These are phyloP conservation scores for Macrocybe gigantea DNA, from an alignment of 768 basidiomycete species.

Conservation along the genomic window DNA sequence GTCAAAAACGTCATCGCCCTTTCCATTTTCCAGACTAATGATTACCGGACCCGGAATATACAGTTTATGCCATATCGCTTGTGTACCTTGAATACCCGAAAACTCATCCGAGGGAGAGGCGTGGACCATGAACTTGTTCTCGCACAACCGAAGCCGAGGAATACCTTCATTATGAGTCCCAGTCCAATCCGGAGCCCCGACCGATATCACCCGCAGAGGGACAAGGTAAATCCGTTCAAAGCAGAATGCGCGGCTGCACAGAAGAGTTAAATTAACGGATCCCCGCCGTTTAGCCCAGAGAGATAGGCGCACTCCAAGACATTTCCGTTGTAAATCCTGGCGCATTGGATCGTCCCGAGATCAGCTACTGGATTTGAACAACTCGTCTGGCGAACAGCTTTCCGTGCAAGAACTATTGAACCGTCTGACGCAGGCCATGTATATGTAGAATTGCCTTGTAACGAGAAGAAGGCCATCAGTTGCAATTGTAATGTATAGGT, in stretches of 20 bases:
- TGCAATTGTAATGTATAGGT: too few relatives aligned
- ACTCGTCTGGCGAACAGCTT: not conserved
- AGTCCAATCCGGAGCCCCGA: not conserved
- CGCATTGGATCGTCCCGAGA: slow-evolving; percentile 5
- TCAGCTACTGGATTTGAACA: not conserved
- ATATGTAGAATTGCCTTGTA: too few relatives aligned
- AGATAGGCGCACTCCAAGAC: slow-evolving; percentile 12
- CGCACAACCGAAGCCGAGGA: not conserved
- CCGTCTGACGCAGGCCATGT: too few relatives aligned
- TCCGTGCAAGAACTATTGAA: not conserved
- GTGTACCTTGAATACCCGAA: slow-evolving; percentile 51
- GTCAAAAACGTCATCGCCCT: not conserved
- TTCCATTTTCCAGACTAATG: slow-evolving; percentile 2
- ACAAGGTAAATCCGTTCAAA: slow-evolving; percentile 1
- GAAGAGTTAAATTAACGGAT: not conserved
- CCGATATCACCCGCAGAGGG: not conserved
- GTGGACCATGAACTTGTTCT: slow-evolving; percentile 31
- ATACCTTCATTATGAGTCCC: slow-evolving; percentile 2
- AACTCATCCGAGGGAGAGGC: slow-evolving; percentile 42
- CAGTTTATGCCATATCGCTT: slow-evolving; percentile 40
- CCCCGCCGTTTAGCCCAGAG: slow-evolving; percentile 6
- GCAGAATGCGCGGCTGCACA: too few relatives aligned
- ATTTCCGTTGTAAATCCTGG: slow-evolving; percentile 5
- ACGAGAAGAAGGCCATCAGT: too few relatives aligned
- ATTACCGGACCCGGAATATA: not conserved